Percentiles rank a stretch among this genome's conserved stretches.
phyloP scores from a whole-genome alignment of 176 grass and related monocot genomes.

The Avena sativa region DNA sequence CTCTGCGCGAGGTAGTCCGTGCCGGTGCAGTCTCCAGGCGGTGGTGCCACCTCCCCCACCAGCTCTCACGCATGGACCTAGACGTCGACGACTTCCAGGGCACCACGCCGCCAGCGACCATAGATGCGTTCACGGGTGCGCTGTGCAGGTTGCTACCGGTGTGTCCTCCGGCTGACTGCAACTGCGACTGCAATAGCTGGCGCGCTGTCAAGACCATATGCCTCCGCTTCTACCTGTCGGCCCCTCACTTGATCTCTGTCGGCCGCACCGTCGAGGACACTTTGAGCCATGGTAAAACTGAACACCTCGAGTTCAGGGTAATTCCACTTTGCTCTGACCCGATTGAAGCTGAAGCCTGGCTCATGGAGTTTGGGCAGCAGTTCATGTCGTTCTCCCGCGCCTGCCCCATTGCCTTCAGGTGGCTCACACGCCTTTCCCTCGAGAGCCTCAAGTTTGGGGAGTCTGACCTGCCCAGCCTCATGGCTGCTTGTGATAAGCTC shows the following conservation, averaged over 20 bases:
- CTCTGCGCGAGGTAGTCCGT: background rate
- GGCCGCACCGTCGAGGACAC: background rate
- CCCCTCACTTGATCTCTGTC: background rate
- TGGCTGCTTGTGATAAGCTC: background rate
- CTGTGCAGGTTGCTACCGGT: background rate
- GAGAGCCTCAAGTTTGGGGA: background rate
- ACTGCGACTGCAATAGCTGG: background rate
- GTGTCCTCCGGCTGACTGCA: background rate
- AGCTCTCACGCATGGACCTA: background rate
- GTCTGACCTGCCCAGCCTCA: background rate
- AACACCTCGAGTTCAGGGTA: background rate
- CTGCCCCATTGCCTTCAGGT: constrained; percentile 11
- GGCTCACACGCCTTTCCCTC: background rate
- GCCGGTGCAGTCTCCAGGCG: background rate
- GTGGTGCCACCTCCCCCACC: background rate
- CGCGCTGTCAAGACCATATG: background rate
- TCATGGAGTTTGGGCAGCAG: background rate
- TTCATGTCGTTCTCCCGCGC: constrained; percentile 27
- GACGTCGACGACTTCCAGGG: background rate
- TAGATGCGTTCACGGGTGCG: background rate
- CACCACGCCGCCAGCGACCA: background rate
- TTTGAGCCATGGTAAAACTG: background rate
- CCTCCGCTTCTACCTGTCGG: background rate
- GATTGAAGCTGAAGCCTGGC: too few relatives aligned
- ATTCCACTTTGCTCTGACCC: background rate